Evolutionary conservation across 805 yeast species (phyloP).

Genomic region (Maudiozyma barnettii): DNA sequence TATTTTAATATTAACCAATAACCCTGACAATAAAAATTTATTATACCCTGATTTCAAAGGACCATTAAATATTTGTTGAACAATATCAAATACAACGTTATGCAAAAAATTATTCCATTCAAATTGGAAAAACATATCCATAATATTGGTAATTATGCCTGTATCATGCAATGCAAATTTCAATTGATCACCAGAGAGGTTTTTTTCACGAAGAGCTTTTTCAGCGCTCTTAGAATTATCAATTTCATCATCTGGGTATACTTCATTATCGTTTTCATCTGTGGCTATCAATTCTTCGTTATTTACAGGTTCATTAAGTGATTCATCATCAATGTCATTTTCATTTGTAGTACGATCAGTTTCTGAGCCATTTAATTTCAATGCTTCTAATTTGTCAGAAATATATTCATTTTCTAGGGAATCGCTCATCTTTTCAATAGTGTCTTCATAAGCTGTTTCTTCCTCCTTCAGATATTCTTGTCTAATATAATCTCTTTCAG

Average conservation of each 20-base stretch:
- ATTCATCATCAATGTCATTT: background rate
- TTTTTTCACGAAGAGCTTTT: conserved; percentile 33
- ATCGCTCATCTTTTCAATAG: background rate
- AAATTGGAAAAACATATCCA: conserved; percentile 55
- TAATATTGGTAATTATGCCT: conserved; percentile 46
- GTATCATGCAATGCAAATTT: conserved; percentile 61
- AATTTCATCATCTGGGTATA: conserved; percentile 13
- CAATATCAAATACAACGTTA: conserved; percentile 73
- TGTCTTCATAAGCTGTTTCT: background rate
- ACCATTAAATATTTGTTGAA: conserved; percentile 74
- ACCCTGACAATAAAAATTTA: conserved; percentile 48
- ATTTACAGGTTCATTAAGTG: conserved; percentile 2
- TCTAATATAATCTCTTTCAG: conserved; percentile 61
- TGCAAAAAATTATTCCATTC: conserved; percentile 82
- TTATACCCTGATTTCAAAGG: conserved; percentile 61
- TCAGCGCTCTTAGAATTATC: conserved; percentile 23
- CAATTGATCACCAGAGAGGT: conserved; percentile 62
- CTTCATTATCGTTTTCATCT: conserved; percentile 6
- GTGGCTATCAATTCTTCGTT: conserved; percentile 1
- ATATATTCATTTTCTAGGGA: background rate
- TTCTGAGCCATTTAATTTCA: background rate
- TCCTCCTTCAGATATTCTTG: conserved; percentile 20
- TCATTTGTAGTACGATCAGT: background rate
- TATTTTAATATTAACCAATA: conserved; percentile 49
- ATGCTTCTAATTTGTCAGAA: background rate